phyloP scores from a whole-genome alignment of 805 yeast species.

The Zygosaccharomyces kombuchaensis region DNA sequence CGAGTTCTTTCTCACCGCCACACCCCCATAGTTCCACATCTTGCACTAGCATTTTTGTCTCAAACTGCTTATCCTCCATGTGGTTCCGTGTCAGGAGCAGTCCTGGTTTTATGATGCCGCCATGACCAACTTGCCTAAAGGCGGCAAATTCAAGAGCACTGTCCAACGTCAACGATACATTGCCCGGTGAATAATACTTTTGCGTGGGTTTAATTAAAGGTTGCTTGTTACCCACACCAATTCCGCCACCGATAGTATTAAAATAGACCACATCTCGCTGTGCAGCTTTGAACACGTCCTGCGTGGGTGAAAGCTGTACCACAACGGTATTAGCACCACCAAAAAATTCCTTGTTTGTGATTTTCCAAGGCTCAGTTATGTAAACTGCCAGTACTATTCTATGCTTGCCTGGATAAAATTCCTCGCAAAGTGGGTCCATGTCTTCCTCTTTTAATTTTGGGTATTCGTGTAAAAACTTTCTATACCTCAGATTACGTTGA shows the following conservation, averaged over 20 bases:
- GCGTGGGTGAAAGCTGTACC: constrained; percentile 63
- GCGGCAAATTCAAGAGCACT: constrained; percentile 73
- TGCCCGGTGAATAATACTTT: constrained; percentile 59
- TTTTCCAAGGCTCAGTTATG: constrained; percentile 70
- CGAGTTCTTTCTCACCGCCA: constrained; percentile 73
- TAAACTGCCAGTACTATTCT: constrained; percentile 59
- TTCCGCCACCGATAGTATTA: constrained; percentile 69
- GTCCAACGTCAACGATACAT: constrained; percentile 75
- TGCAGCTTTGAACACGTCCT: constrained; percentile 46
- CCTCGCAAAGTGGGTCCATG: constrained; percentile 17
- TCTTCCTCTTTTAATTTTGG: constrained; percentile 39
- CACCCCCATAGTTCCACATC: constrained; percentile 91
- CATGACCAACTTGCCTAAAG: constrained; percentile 63
- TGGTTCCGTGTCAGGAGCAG: constrained; percentile 17
- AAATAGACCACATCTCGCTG: constrained; percentile 51
- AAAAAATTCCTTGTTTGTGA: constrained; percentile 65
- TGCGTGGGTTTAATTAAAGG: constrained; percentile 49
- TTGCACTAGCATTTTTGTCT: constrained; percentile 64
- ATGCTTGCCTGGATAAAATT: constrained; percentile 31
- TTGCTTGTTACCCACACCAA: constrained; percentile 75
- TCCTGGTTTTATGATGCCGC: constrained; percentile 46
- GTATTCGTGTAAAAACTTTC: constrained; percentile 47
- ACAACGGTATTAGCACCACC: constrained; percentile 59
- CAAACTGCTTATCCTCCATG: constrained; percentile 40
- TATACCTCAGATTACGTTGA: constrained; percentile 40